phyloP scores from a whole-genome alignment of 139 green algal genomes.

The Desmodesmus armatus region DNA sequence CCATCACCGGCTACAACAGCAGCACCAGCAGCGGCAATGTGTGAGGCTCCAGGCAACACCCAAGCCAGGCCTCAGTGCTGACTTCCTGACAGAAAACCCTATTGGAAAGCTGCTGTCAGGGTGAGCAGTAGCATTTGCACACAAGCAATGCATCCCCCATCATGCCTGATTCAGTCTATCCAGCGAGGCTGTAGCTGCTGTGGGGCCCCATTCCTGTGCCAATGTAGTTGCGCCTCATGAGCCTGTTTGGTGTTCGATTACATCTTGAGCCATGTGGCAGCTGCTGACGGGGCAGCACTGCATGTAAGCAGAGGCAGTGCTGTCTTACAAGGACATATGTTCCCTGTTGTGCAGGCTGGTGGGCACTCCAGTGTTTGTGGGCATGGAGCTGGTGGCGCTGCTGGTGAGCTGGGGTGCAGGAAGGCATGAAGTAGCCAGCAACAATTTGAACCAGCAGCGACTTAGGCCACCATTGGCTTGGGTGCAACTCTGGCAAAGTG shows the following conservation, averaged over 20 bases:
- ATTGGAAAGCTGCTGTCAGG: too few relatives aligned
- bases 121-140: too few relatives aligned
- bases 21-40: too few relatives aligned
- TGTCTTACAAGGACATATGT: neutral
- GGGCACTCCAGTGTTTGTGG: conserved; percentile 8
- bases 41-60: too few relatives aligned
- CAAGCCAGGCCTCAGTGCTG: too few relatives aligned
- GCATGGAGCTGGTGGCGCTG: neutral
- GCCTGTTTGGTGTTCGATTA: neutral
- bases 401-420: neutral
- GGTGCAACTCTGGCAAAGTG: too few relatives aligned
- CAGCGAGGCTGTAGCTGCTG: neutral
- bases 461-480: too few relatives aligned
- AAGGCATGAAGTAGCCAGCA: too few relatives aligned
- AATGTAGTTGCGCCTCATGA: neutral
- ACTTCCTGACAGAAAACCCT: too few relatives aligned
- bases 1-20: too few relatives aligned
- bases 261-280: neutral
- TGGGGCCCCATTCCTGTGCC: neutral
- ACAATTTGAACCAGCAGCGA: neutral
- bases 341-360: conserved; percentile 23
- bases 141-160: too few relatives aligned
- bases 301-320: neutral
- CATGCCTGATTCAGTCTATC: neutral
- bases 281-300: too few relatives aligned